Evolutionary conservation across 192 early-diverging fungal species (phyloP), one percentile per base, ranked within the genome.

Genomic region (Coemansia sp.): DNA sequence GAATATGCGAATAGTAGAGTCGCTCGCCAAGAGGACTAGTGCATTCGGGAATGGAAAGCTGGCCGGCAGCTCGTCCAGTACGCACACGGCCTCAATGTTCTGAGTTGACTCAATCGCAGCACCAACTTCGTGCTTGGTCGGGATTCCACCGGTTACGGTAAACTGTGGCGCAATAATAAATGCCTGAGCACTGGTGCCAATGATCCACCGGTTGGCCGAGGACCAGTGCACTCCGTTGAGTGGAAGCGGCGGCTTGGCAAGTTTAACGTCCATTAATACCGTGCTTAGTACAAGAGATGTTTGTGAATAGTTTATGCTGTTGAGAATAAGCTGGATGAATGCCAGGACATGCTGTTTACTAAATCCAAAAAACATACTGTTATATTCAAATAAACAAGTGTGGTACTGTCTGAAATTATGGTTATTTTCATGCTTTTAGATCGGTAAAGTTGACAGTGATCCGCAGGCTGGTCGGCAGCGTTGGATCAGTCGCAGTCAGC

Each of bases 401-500:
- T 21, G 19, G 4, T 49, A n/a, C 19, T 19, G 4, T n/a, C 7
- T 19, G 19, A n/a, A 16, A 7, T 16, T 17, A 49, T 49, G 12
- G 12, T 19, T 49, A 8, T 21, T 19, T 19, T 49, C 48, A 49
- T 21, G 16, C 48, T 17, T 38, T 1, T 14, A 8, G 4, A 47
- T 50, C 55, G 10, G 10, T 48, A 64, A 81, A 81, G 21, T 43
- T 63, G 4, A 82, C 79, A 25, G 61, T 65, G 26, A 82, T 63
- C 25, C 71, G 70, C 63, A 82, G 61, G 64, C 79, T 63, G 9
- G 74, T 64, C 64, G 67, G 65, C 66, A 82, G 52, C 48, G 70
- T 64, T 56, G 83, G 80, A 76, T 96, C 96, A 0, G 96, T 96
- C 38, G 95, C 89, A 8, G 86, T 88, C 45, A 98, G 83, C 50